Evolutionary conservation across 108 stramenopile genomes (phyloP).

Genomic region (Cyclostephanos invisitatus): DNA sequence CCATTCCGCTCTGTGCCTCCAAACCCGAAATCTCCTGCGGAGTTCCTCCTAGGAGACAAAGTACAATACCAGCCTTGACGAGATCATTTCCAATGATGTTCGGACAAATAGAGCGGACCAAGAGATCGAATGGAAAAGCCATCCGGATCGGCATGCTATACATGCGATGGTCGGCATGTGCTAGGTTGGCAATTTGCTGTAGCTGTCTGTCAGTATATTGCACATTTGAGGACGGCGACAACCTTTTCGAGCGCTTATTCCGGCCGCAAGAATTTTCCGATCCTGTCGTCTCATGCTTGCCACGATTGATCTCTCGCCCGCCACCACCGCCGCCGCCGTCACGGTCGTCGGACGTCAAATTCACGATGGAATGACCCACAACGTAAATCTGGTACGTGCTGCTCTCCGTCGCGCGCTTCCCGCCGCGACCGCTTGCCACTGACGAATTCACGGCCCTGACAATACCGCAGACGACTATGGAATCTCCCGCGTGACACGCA

Average conservation of each 20-base stretch:
- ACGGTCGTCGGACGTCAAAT: slow-evolving; percentile 51
- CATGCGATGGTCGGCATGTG: slow-evolving; percentile 87
- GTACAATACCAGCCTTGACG: slow-evolving; percentile 96
- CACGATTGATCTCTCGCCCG: slow-evolving; percentile 14
- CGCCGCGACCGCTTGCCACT: slow-evolving; percentile 73
- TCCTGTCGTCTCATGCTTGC: slow-evolving; percentile 6
- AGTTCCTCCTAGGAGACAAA: slow-evolving; percentile 95
- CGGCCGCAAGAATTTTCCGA: slow-evolving; percentile 18
- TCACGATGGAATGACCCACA: slow-evolving; percentile 87
- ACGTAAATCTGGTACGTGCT: slow-evolving; percentile 90
- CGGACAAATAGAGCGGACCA: slow-evolving; percentile 93
- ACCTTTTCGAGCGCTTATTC: slow-evolving; percentile 35
- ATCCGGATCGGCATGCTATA: slow-evolving; percentile 71
- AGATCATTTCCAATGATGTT: slow-evolving; percentile 96
- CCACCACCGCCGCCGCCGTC: slow-evolving; percentile 43
- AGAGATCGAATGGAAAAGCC: slow-evolving; percentile 90
- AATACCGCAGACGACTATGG: slow-evolving; percentile 86
- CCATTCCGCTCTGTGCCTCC: slow-evolving; percentile 47
- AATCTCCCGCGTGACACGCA: slow-evolving; percentile 93
- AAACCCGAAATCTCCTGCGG: slow-evolving; percentile 51
- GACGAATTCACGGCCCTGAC: slow-evolving; percentile 90
- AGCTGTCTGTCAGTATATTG: slow-evolving; percentile 72
- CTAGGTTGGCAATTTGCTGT: slow-evolving; percentile 70
- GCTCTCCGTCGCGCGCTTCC: slow-evolving; percentile 83
- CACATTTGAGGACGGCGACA: slow-evolving; percentile 30